phyloP scores from a whole-genome alignment of 495 filamentous ascomycete genomes.

The Acidiella bohemica region DNA sequence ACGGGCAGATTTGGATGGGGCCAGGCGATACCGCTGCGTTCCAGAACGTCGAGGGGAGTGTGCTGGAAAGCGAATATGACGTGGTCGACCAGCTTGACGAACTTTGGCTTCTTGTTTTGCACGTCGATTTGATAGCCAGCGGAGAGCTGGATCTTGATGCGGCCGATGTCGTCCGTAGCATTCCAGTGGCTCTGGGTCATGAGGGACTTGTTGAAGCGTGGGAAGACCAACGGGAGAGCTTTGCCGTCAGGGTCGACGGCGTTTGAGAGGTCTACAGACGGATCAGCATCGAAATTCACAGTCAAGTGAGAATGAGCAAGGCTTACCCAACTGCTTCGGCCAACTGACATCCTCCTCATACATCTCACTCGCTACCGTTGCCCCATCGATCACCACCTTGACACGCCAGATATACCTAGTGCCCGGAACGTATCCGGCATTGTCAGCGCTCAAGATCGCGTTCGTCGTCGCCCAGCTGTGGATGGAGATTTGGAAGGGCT shows the following conservation, averaged over 20 bases:
- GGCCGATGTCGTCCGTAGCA: slow-evolving; percentile 53
- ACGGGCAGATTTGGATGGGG: slow-evolving; percentile 12
- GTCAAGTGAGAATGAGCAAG: background rate
- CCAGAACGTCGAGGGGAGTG: slow-evolving; percentile 44
- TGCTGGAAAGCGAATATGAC: slow-evolving; percentile 78
- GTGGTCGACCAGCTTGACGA: slow-evolving; percentile 59
- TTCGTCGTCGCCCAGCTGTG: slow-evolving; percentile 65
- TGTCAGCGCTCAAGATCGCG: slow-evolving; percentile 38
- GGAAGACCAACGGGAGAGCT: slow-evolving; percentile 39
- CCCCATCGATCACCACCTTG: slow-evolving; percentile 58
- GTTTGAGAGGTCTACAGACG: background rate
- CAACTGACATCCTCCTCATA: slow-evolving; percentile 2
- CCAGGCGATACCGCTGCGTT: slow-evolving; percentile 20
- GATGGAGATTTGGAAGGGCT: slow-evolving; percentile 61
- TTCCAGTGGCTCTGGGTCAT: slow-evolving; percentile 60
- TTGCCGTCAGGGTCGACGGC: background rate
- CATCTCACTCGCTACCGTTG: background rate
- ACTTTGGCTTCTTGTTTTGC: slow-evolving; percentile 37
- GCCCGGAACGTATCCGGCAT: slow-evolving; percentile 47
- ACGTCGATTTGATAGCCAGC: slow-evolving; percentile 49
- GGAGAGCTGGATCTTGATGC: slow-evolving; percentile 65
- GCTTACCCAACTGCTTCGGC: slow-evolving; percentile 12
- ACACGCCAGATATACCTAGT: slow-evolving; percentile 44
- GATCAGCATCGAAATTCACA: background rate
- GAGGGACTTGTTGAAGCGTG: slow-evolving; percentile 57